Evolutionary conservation across 176 grass and related monocot genomes (phyloP).

Genomic region (Pontederia crassipes): DNA sequence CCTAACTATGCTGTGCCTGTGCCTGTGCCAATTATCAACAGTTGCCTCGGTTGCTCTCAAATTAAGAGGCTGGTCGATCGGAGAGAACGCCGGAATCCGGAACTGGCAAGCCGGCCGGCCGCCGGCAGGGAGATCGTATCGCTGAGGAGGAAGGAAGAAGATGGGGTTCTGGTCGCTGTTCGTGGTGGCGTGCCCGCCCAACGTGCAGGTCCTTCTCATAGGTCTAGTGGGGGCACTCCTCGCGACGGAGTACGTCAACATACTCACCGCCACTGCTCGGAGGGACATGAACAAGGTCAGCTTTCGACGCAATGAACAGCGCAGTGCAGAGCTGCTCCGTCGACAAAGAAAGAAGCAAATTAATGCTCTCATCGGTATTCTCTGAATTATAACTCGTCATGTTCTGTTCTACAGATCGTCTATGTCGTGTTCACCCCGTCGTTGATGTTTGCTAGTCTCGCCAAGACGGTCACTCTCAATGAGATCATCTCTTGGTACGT

Average conservation of each 20-base stretch:
- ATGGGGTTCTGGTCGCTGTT: constrained; percentile 67
- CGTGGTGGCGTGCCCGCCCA: constrained; percentile 61
- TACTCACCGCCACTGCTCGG: constrained; percentile 46
- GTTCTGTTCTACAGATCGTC: constrained; percentile 41
- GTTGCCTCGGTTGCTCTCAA: too few relatives aligned
- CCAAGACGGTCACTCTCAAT: constrained; percentile 54
- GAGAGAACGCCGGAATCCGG: too few relatives aligned
- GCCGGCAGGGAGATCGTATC: too few relatives aligned
- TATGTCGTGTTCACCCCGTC: constrained; percentile 73
- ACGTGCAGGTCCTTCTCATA: constrained; percentile 73
- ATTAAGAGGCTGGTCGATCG: too few relatives aligned
- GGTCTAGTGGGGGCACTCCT: constrained; percentile 67
- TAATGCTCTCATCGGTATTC: too few relatives aligned
- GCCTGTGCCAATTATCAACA: too few relatives aligned
- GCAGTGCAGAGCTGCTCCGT: too few relatives aligned
- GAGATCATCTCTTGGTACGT: constrained; percentile 75
- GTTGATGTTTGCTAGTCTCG: constrained; percentile 64
- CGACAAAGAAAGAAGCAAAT: neutral
- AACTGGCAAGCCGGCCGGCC: too few relatives aligned
- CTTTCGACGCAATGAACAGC: too few relatives aligned
- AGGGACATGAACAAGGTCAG: constrained; percentile 84
- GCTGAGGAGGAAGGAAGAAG: constrained; percentile 6
- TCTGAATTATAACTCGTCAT: neutral
- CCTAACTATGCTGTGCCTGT: too few relatives aligned
- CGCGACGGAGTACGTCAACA: constrained; percentile 51